phyloP scores from a whole-genome alignment of 257 asterid species.

The Agastache rugosa region DNA sequence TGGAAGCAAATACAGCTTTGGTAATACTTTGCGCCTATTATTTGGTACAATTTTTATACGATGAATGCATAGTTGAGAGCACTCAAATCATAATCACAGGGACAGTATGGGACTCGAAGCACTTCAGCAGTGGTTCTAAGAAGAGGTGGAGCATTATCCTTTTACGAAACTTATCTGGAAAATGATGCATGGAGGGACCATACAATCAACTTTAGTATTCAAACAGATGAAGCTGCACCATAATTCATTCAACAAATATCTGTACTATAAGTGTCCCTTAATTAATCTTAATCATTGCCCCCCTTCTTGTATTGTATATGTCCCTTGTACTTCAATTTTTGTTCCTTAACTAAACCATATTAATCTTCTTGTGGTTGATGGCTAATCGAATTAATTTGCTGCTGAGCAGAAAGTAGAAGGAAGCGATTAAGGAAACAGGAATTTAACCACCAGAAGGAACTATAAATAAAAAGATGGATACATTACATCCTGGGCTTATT shows the following conservation, averaged over 20 bases:
- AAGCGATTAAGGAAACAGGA: background rate
- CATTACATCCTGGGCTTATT: background rate
- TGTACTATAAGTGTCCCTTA: background rate
- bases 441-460: background rate
- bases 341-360: background rate
- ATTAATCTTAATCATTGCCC: background rate
- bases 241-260: background rate
- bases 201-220: conserved; percentile 45
- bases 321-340: background rate
- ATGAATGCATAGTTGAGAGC: background rate
- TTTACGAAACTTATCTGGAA: conserved; percentile 57
- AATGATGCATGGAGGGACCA: conserved; percentile 61
- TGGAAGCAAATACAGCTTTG: conserved; percentile 57
- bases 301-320: background rate
- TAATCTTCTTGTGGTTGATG: background rate
- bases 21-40: conserved; percentile 41
- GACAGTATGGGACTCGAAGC: conserved; percentile 83
- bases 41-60: background rate
- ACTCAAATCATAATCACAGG: conserved; percentile 41
- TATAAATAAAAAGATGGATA: background rate
- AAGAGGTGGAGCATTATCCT: conserved; percentile 48
- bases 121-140: conserved; percentile 56
- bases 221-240: background rate
- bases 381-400: background rate
- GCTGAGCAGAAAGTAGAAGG: background rate